Percentiles rank a stretch among this genome's conserved stretches.
Conservation (phyloP, 345 rosid genomes). For the Murraya koenigii region DNA sequence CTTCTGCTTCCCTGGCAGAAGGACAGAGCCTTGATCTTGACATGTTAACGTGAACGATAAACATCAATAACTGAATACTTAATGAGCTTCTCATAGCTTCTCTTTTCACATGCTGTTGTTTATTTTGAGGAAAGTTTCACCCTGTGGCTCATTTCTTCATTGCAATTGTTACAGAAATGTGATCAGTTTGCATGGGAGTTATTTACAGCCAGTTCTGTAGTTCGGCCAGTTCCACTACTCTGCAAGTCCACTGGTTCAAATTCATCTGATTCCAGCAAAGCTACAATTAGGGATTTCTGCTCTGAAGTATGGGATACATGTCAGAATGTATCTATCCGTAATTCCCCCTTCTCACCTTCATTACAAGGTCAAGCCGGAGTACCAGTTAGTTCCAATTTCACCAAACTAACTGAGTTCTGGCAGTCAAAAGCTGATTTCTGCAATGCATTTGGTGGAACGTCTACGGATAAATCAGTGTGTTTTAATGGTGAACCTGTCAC, state of each 20-base stretch:
- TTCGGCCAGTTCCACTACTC: constrained; percentile 74
- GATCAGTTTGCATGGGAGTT: constrained; percentile 84
- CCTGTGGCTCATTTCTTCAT: background rate
- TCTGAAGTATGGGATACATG: constrained; percentile 87
- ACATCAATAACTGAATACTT: background rate
- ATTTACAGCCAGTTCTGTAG: constrained; percentile 41
- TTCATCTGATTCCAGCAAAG: constrained; percentile 57
- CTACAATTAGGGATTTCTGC: constrained; percentile 54
- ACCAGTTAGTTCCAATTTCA: constrained; percentile 36
- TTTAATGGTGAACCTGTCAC: constrained; percentile 57
- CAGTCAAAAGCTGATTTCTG: constrained; percentile 72
- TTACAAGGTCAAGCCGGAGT: constrained; percentile 60
- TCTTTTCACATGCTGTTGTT: background rate
- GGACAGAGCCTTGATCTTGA: background rate
- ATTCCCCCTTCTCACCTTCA: constrained; percentile 77
- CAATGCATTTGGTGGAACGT: constrained; percentile 63
- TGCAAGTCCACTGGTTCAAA: constrained; percentile 73
- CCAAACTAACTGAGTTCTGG: constrained; percentile 56
- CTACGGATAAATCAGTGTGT: constrained; percentile 50
- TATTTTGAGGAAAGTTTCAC: background rate
- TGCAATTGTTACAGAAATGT: constrained; percentile 58
- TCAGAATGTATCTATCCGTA: constrained; percentile 47
- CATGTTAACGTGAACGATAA: background rate
- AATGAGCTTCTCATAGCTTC: background rate
- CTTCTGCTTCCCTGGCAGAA: background rate